phyloP scores from a whole-genome alignment of 768 basidiomycete genomes.

The Symmetrospora coprosmae region DNA sequence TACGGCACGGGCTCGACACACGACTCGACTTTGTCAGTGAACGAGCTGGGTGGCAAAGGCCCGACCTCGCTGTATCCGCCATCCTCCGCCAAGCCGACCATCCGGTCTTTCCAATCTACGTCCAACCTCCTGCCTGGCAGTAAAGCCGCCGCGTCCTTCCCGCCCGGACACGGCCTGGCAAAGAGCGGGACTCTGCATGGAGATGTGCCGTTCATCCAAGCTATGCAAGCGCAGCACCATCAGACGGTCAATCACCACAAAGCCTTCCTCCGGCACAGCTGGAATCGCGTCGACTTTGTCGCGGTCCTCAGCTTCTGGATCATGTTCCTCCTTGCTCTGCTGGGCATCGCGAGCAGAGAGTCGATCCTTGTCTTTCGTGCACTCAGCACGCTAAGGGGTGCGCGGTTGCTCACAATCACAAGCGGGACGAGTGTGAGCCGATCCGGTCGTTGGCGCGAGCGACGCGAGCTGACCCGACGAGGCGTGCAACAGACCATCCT shows the following conservation, averaged over 20 bases:
- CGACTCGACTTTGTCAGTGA: too few relatives aligned
- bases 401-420: constrained; percentile 70
- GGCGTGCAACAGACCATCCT: constrained; percentile 61
- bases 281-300: constrained; percentile 77
- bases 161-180: neutral
- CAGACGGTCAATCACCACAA: constrained; percentile 39
- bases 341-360: constrained; percentile 52
- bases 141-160: neutral
- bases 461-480: too few relatives aligned
- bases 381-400: constrained; percentile 66
- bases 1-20: too few relatives aligned
- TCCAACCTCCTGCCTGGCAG: neutral
- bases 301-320: constrained; percentile 81
- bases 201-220: constrained; percentile 40
- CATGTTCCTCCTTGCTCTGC: constrained; percentile 54
- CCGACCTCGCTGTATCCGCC: constrained; percentile 1
- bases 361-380: constrained; percentile 71
- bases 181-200: neutral
- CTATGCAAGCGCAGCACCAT: constrained; percentile 34
- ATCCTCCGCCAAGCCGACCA: neutral
- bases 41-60: too few relatives aligned
- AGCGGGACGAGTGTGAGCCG: constrained; percentile 53
- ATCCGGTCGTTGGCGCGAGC: neutral
- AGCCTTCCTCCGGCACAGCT: constrained; percentile 81
- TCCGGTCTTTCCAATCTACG: neutral